Percentiles rank a stretch among this genome's conserved stretches.
Conservation (phyloP, 352 stramenopile genomes). For the Phytophthora gonapodyides region DNA sequence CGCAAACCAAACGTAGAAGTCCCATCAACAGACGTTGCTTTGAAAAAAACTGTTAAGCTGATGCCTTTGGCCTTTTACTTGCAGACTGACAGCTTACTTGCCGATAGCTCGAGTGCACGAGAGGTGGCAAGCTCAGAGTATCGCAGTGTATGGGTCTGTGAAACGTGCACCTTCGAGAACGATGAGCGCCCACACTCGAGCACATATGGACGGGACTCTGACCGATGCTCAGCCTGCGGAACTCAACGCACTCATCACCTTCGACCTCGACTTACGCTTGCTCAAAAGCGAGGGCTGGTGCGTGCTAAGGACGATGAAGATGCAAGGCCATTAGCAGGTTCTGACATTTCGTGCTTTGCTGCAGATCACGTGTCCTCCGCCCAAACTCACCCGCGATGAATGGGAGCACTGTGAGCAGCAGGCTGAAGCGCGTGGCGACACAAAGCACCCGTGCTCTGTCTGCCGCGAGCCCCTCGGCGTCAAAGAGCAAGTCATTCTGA, state of each 20-base stretch:
- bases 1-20: slow-evolving; percentile 14
- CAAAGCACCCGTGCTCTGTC: slow-evolving; percentile 76
- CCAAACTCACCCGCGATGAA: slow-evolving; percentile 69
- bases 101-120: neutral
- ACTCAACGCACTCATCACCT: slow-evolving; percentile 34
- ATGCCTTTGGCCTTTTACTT: neutral
- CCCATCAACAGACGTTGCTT: neutral
- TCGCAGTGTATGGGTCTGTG: slow-evolving; percentile 75
- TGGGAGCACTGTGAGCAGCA: slow-evolving; percentile 77
- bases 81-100: slow-evolving; percentile 7
- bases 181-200: slow-evolving; percentile 30
- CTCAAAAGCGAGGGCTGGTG: slow-evolving; percentile 74
- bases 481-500: slow-evolving; percentile 82
- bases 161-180: slow-evolving; percentile 83
- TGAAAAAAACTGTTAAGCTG: too few species aligned
- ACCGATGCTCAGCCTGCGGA: slow-evolving; percentile 58
- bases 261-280: slow-evolving; percentile 53
- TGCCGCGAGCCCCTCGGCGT: slow-evolving; percentile 77
- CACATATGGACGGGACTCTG: slow-evolving; percentile 10
- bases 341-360: neutral
- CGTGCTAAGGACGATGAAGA: neutral
- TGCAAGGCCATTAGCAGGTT: neutral
- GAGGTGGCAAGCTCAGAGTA: slow-evolving; percentile 36
- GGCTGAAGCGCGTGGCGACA: slow-evolving; percentile 65
- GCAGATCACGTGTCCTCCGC: slow-evolving; percentile 51